Base-by-base conservation (phyloP, 495 filamentous ascomycete species). In the Immersiella caudata region DNA sequence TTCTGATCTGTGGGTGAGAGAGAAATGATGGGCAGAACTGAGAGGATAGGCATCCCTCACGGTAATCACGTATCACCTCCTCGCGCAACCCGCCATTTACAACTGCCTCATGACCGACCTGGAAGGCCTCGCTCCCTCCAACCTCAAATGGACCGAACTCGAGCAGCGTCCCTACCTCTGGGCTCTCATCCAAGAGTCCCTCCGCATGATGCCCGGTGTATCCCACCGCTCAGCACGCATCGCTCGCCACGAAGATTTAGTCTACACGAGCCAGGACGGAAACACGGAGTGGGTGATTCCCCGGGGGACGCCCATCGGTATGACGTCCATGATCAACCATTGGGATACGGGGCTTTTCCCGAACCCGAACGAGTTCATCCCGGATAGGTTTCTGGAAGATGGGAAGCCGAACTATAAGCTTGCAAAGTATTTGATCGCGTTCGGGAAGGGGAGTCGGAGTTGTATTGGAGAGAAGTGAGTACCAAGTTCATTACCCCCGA, bases 401-500 rank as follows among this genome's bases (percentile, higher is more conserved):
- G 65, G 62, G 26, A 22, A 66, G 68, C 67, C 65, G 22, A 74
- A 73, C n/a, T 64, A 77, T 27, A 67, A 71, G 16, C 73, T 85
- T 33, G 79, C 83, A 20, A 79, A 76, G 55, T 83, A 84, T 56
- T 58, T 86, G 60, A 73, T 84, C 2, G 66, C 81, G 0, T 87
- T 87, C 62, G 79, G 74, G 21, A 82, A 80, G 69, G 84, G 86
- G 1, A 76, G 73, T 1, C 67, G 86, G 50, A 70, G 72, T 22
- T 88, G 85, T 62, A 67, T 88, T 27, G 86, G 83, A 1, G 84
- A 84, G 46, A 81, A 83, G 78, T 78, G 59, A 68, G 72, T 69
- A 36, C n/a, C 6, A 2, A 8, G 57, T 27, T n/a, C 35, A n/a
- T n/a, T n/a, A n/a, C n/a, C n/a, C n/a, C n/a, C n/a, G n/a, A n/a